phyloP scores from a whole-genome alignment of 2,329 filamentous ascomycete species.

The Sphaerulina musiva region DNA sequence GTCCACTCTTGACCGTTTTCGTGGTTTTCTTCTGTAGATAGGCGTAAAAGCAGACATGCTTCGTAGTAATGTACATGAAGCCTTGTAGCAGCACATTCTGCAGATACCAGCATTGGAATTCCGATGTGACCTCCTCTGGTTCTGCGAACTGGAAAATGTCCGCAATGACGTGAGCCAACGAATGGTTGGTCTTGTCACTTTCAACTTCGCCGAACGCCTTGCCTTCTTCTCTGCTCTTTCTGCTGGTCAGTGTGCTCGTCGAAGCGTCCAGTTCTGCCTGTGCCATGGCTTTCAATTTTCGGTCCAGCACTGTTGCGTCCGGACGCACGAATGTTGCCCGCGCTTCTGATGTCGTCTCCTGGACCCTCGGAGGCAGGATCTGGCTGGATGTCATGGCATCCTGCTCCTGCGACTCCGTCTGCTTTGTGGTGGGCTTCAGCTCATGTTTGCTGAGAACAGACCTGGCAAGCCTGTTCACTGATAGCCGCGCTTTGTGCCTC shows the following conservation, averaged over 20 bases:
- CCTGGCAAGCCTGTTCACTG: conserved; percentile 58
- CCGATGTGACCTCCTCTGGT: conserved; percentile 78
- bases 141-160: conserved; percentile 75
- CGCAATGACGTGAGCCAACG: conserved; percentile 24
- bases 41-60: conserved; percentile 94
- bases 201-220: conserved; percentile 3
- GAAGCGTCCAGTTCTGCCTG: conserved; percentile 28
- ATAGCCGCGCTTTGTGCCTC: conserved; percentile 51
- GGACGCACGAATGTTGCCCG: conserved; percentile 36
- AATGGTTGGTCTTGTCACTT: conserved; percentile 7
- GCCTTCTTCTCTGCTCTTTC: conserved; percentile 23
- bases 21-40: conserved; percentile 90
- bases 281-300: conserved; percentile 48
- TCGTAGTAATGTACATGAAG: conserved; percentile 89
- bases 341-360: conserved; percentile 17
- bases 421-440: conserved; percentile 45
- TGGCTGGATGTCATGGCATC: conserved; percentile 32
- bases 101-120: conserved; percentile 89
- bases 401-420: conserved; percentile 26
- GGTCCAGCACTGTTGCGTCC: conserved; percentile 65
- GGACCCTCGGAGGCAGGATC: conserved; percentile 23
- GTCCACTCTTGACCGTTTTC: conserved; percentile 74
- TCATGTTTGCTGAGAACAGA: conserved; percentile 43
- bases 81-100: conserved; percentile 89
- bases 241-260: conserved; percentile 21